Evolutionary conservation across 2,329 filamentous ascomycete genomes (phyloP), one percentile per base, ranked within the genome.

Genomic region (Fusarium foetens): DNA sequence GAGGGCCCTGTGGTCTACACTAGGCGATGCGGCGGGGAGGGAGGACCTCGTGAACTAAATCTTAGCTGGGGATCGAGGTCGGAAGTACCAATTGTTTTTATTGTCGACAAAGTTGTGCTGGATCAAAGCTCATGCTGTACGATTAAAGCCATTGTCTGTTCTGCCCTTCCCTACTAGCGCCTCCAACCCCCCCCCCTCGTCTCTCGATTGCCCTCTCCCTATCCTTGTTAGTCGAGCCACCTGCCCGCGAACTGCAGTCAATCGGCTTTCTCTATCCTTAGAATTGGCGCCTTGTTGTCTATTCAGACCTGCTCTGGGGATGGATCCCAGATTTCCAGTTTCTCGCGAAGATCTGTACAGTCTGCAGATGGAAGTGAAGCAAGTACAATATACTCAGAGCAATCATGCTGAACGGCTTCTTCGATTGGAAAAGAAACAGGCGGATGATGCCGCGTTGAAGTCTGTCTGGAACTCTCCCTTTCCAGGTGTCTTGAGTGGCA

Each of bases 381-480:
- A 91, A 81, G 85, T 92, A 67, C 90, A 92, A 75, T 85, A 88
- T 78, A 84, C 89, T 68, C 90, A 92, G 80, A 86, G 83, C 71
- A 88, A 85, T 76, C 89, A 92, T 81, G 85, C 87, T 64, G 90
- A 92, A 72, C 84, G 90, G 78, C 80, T 92, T 59, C 81, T 87
- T 67, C 84, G 89, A 70, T 80, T 92, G 57, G 90, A 92, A 79
- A 90, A 90, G 76, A 89, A 90, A 51, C 89, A 92, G 78, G 89
- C 90, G 38, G 90, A 92, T 73, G 89, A 92, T 81, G 88, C 89
- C 54, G 87, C 89, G 36, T 82, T 92, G 67, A 97, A 95, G 82
- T 97, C 93, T 68, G 93, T 97, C 63, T 99, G 96, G 96, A 92
- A 92, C 72, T 97, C 95, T 62, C 95, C 95, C 21, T 98, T 98